Evolutionary conservation across 345 rosid genomes (phyloP).

Genomic region (Eutrema yunnanense): DNA sequence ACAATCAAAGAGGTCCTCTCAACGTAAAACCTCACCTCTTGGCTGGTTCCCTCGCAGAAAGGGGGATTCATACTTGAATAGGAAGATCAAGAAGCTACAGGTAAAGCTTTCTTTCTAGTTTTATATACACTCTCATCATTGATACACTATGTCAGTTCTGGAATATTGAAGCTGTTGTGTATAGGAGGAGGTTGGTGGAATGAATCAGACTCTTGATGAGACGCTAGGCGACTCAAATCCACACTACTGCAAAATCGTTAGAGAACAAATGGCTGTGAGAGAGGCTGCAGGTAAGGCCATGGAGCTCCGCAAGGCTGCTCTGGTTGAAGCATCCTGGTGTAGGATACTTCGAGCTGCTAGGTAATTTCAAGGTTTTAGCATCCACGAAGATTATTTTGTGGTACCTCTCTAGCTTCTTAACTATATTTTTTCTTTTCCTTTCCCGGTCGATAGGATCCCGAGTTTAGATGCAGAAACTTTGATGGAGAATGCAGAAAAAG

Average conservation of each 20-base stretch:
- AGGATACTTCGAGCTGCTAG: conserved; percentile 83
- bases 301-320: conserved; percentile 86
- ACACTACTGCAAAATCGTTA: conserved; percentile 73
- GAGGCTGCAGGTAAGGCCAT: conserved; percentile 83
- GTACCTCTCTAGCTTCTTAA: background rate
- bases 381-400: background rate
- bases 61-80: conserved; percentile 71
- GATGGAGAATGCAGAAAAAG: conserved; percentile 60
- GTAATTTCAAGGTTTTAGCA: conserved; percentile 29
- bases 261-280: conserved; percentile 89
- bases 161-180: conserved; percentile 19
- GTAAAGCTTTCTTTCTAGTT: conserved; percentile 27
- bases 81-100: conserved; percentile 91
- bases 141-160: background rate
- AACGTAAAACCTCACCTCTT: conserved; percentile 70
- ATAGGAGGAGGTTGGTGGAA: conserved; percentile 91
- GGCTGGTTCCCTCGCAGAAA: conserved; percentile 85
- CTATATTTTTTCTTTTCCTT: background rate
- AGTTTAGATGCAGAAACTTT: conserved; percentile 65
- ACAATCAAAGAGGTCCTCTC: conserved; percentile 77
- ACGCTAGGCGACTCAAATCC: conserved; percentile 85
- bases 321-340: conserved; percentile 96
- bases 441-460: conserved; percentile 48
- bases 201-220: conserved; percentile 89
- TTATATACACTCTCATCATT: background rate